A percentile compares a stretch with the other conserved stretches of the same genome.
These are phyloP conservation scores for Hypoxylon sp. DNA, from an alignment of 2,329 filamentous ascomycete species.

Conservation along the genomic window DNA sequence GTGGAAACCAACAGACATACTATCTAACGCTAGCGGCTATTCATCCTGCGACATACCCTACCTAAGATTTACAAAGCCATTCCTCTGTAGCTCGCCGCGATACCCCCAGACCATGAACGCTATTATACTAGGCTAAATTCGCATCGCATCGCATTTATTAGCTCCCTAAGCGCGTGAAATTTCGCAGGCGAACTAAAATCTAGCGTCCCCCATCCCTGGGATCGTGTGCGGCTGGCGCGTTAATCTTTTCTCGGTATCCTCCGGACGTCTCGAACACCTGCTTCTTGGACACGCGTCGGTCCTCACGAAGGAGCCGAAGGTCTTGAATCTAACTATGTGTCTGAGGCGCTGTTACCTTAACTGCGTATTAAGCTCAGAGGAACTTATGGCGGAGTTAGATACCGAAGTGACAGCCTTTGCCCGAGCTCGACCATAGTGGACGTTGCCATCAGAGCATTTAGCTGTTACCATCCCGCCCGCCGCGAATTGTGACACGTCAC, in stretches of 20 bases:
- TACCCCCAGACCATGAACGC: slow-evolving; percentile 27
- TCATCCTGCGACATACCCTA: slow-evolving; percentile 30
- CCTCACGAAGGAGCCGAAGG: slow-evolving; percentile 14
- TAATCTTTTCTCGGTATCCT: slow-evolving; percentile 47
- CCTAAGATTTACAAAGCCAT: slow-evolving; percentile 22
- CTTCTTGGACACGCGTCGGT: slow-evolving; percentile 33
- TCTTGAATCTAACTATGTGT: slow-evolving; percentile 8
- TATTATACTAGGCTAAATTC: slow-evolving; percentile 40
- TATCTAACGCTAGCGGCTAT: slow-evolving; percentile 31
- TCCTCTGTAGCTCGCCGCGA: slow-evolving; percentile 23
- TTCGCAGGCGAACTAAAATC: slow-evolving; percentile 31
- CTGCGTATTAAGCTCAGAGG: not conserved
- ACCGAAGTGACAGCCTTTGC: slow-evolving; percentile 7
- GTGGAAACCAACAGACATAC: slow-evolving; percentile 17
- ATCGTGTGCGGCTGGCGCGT: slow-evolving; percentile 42
- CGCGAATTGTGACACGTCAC: slow-evolving; percentile 29
- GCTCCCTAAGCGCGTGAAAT: slow-evolving; percentile 12
- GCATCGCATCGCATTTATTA: slow-evolving; percentile 25
- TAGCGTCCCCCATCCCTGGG: slow-evolving; percentile 44
- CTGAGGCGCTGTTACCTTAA: not conserved
- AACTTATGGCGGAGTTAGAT: slow-evolving; percentile 11
- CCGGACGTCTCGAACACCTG: slow-evolving; percentile 41
- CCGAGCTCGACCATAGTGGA: slow-evolving; percentile 5
- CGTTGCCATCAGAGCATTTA: slow-evolving; percentile 9
- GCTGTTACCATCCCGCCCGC: slow-evolving; percentile 4